Evolutionary conservation across 2,329 filamentous ascomycete genomes (phyloP), one percentile per base, ranked within the genome.

Genomic region (Phoma sp.): DNA sequence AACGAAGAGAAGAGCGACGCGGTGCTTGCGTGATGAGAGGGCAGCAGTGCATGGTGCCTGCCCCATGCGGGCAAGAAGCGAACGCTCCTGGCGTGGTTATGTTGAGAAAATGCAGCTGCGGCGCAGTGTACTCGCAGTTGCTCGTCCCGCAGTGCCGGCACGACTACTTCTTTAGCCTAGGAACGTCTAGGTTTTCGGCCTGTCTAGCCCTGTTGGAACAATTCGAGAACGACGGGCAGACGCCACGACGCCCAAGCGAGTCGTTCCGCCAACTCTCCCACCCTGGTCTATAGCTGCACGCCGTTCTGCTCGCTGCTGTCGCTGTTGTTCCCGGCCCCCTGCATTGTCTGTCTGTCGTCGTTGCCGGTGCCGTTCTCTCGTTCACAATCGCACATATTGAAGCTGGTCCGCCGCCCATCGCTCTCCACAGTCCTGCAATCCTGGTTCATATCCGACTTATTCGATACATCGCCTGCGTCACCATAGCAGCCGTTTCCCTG

Each of bases 391-490:
- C 49, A 43, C 37, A 25, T 42, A 26, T 48, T 42, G 40, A 51
- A 25, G 23, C 29, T 45, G 45, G 28, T 40, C 28, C 23, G 51
- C 51, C 23, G 51, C 51, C 34, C 23, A 48, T 43, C 18, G 28
- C 34, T 38, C 33, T 47, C 33, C 37, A 18, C 23, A 18, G 9
- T 29, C 33, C 38, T 39, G 50, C 50, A 37, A 47, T 43, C 28
- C 38, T 33, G 18, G 20, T 12, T 32, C 36, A 17, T 17, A 25
- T 28, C 17, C 32, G 42, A 17, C 42, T 15, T 30, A 53, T 38
- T 47, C 56, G 58, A 63, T 23, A 64, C 65, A 23, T 29, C 46
- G 46, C 46, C 43, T 65, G 66, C 64, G 53, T 64, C 66, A 67
- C 54, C 50, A 45, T 26, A 34, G 54, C 64, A 67, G 60, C 64